phyloP scores from a whole-genome alignment of 768 basidiomycete genomes.

The Lactarius pseudohatsudake region DNA sequence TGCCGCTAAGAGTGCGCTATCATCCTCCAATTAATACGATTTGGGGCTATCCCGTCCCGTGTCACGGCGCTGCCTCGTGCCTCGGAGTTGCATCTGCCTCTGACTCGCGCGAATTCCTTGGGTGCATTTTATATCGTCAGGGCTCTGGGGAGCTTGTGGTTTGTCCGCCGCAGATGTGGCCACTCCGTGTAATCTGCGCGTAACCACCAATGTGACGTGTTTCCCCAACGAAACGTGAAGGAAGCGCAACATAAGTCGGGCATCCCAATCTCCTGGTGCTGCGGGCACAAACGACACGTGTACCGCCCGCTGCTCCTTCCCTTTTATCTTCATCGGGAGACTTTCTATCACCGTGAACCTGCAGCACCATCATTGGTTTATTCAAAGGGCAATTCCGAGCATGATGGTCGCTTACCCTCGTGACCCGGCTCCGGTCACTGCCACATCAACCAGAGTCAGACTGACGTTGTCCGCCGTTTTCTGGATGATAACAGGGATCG shows the following conservation, averaged over 20 bases:
- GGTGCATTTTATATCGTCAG: not conserved
- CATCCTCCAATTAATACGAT: not conserved
- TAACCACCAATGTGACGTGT: not conserved
- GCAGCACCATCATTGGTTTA: not conserved
- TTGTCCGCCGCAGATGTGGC: not conserved
- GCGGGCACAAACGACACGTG: not conserved
- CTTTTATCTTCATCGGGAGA: not conserved
- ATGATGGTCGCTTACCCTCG: too few relatives aligned
- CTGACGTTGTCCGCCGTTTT: not conserved
- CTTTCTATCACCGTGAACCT: not conserved
- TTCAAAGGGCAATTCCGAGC: not conserved
- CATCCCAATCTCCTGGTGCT: not conserved
- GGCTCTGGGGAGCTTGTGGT: not conserved
- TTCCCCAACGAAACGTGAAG: not conserved
- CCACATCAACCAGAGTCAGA: not conserved
- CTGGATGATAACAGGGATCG: slow-evolving; percentile 4
- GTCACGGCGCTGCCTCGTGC: not conserved
- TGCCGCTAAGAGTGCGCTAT: not conserved
- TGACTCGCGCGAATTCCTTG: not conserved
- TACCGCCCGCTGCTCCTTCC: not conserved
- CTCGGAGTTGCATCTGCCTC: not conserved
- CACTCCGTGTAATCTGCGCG: slow-evolving; percentile 1
- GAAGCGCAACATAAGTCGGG: not conserved
- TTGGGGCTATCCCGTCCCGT: not conserved
- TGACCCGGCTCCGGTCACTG: not conserved